Percentiles rank a stretch among this genome's conserved stretches.
Evolutionary conservation across 2,329 filamentous ascomycete species (phyloP).

Genomic region (Fusarium citri): DNA sequence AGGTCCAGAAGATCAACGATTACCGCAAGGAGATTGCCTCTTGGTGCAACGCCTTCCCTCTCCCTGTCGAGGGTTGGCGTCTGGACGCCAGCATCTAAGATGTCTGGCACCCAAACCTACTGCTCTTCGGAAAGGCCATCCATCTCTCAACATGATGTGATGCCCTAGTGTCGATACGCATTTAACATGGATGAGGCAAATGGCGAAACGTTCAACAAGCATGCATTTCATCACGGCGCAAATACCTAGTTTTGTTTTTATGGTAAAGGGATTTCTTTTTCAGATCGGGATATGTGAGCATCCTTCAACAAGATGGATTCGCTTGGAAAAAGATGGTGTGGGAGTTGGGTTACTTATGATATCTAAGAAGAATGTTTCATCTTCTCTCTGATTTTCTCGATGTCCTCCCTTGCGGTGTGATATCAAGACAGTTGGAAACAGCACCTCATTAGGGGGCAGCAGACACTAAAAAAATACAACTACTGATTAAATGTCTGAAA

Average conservation of each 20-base stretch:
- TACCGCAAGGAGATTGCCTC: constrained; percentile 89
- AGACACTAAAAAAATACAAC: constrained; percentile 30
- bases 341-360: constrained; percentile 45
- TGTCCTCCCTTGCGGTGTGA: neutral
- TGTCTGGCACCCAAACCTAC: constrained; percentile 12
- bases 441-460: constrained; percentile 4
- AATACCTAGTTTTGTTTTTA: constrained; percentile 43
- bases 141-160: constrained; percentile 28
- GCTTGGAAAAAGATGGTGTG: constrained; percentile 40
- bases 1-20: constrained; percentile 82
- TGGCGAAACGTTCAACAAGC: constrained; percentile 49
- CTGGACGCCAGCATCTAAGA: constrained; percentile 68
- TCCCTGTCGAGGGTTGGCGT: constrained; percentile 83
- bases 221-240: constrained; percentile 50
- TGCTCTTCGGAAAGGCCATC: constrained; percentile 6
- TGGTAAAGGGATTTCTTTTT: constrained; percentile 26
- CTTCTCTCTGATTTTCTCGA: constrained; percentile 20
- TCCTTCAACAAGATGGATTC: constrained; percentile 46
- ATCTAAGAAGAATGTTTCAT: constrained; percentile 35
- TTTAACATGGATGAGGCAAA: constrained; percentile 51
- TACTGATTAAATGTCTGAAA: constrained; percentile 12
- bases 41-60: constrained; percentile 92
- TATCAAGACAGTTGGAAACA: constrained; percentile 1
- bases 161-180: constrained; percentile 37
- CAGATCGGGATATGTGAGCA: constrained; percentile 40